Conservation (phyloP, 768 basidiomycete species). For the Termitomyces sp. region DNA sequence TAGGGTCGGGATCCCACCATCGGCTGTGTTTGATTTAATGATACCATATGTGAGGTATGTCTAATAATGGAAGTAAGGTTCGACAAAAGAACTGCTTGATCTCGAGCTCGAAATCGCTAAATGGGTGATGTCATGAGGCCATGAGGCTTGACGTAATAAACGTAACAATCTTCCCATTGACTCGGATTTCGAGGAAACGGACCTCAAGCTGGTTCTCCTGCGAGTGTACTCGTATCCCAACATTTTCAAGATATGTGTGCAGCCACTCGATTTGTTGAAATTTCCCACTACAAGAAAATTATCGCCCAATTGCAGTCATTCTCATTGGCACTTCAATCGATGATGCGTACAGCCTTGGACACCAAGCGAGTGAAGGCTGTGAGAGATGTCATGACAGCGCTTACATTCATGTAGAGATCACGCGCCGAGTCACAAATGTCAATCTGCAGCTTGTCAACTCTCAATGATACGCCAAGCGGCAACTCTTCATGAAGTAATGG, state of each 20-base stretch:
- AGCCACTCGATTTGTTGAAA: background rate
- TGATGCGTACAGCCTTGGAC: background rate
- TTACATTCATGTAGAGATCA: background rate
- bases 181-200: too few relatives aligned
- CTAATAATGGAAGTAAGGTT: too few relatives aligned
- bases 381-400: background rate
- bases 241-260: background rate
- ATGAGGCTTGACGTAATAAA: background rate
- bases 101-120: too few relatives aligned
- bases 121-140: too few relatives aligned
- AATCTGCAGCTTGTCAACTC: background rate
- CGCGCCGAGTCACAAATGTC: background rate
- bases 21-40: background rate
- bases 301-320: background rate
- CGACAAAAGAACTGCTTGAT: too few relatives aligned
- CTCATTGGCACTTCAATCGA: background rate
- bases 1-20: background rate
- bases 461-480: background rate
- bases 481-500: background rate
- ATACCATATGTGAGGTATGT: background rate
- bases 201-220: background rate
- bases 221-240: background rate
- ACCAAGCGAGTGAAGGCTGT: background rate
- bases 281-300: too few relatives aligned
- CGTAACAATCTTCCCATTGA: background rate